phyloP scores from a whole-genome alignment of 225 moss, liverwort and hornwort genomes.

The Rhytidiadelphus loreus region DNA sequence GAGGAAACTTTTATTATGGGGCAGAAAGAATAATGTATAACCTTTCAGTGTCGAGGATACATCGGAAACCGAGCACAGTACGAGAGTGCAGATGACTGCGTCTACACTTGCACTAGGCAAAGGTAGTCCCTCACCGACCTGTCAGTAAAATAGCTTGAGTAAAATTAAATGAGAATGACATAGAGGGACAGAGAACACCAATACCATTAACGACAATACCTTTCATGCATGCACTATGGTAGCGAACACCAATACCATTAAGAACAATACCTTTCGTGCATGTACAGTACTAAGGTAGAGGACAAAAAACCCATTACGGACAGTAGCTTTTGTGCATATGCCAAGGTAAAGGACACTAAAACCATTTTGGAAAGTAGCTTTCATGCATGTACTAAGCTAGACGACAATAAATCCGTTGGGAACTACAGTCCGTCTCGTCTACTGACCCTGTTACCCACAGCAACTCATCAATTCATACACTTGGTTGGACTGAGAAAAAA shows the following conservation, averaged over 20 bases:
- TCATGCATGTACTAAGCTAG: not conserved
- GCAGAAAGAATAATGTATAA: not conserved
- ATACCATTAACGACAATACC: not conserved
- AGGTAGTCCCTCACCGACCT: conserved; percentile 90
- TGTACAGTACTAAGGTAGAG: no score
- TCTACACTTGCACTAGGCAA: conserved; percentile 61
- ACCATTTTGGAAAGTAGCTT: not conserved
- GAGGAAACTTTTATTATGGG: not conserved
- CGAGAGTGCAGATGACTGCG: conserved; percentile 81
- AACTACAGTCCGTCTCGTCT: not conserved
- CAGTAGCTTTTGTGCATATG: no score
- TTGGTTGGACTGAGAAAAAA: not conserved
- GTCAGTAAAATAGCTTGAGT: not conserved
- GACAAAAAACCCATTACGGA: no score
- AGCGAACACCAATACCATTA: no score
- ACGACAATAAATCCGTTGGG: not conserved
- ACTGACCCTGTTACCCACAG: not conserved
- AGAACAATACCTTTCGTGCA: no score
- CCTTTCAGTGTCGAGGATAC: conserved; percentile 69
- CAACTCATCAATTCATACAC: not conserved
- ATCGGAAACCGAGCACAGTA: conserved; percentile 74
- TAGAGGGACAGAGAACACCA: not conserved
- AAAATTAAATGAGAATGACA: not conserved
- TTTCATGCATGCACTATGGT: not conserved
- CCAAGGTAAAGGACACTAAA: not conserved